Percentiles rank a stretch among this genome's conserved stretches.
Conservation (phyloP, 352 stramenopile genomes). For the Phytophthora sansomeana region DNA sequence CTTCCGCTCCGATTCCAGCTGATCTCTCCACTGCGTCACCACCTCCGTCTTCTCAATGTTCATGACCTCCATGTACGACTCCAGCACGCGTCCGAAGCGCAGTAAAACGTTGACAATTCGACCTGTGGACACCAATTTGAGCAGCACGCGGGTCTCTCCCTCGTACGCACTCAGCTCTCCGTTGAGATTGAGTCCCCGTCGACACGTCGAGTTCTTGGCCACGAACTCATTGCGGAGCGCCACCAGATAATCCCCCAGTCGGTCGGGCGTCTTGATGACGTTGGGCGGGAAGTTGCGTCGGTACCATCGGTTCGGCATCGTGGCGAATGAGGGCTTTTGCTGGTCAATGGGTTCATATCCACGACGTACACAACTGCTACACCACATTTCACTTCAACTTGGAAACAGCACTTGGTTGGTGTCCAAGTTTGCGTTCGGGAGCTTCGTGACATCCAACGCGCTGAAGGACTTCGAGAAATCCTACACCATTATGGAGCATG, state of each 20-base stretch:
- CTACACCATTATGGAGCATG: constrained; percentile 54
- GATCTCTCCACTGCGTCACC: constrained; percentile 18
- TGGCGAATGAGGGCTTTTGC: background rate
- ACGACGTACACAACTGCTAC: too few species aligned
- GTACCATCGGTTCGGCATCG: constrained; percentile 23
- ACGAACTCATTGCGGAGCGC: constrained; percentile 27
- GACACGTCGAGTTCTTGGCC: background rate
- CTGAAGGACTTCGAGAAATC: constrained; percentile 53
- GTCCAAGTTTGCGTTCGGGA: constrained; percentile 56
- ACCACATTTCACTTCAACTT: constrained; percentile 8
- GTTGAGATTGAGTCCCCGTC: constrained; percentile 16
- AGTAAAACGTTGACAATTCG: constrained; percentile 20
- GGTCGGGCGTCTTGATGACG: constrained; percentile 17
- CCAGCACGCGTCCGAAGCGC: constrained; percentile 21
- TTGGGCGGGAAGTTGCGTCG: constrained; percentile 11
- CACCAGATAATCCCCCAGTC: constrained; percentile 35
- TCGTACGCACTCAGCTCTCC: constrained; percentile 28
- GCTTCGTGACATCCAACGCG: constrained; percentile 52
- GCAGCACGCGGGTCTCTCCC: constrained; percentile 20
- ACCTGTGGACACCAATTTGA: constrained; percentile 30
- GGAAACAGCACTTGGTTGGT: constrained; percentile 55
- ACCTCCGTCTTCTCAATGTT: constrained; percentile 20
- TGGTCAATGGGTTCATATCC: background rate
- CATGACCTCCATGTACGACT: constrained; percentile 29
- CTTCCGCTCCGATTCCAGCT: constrained; percentile 21